These are phyloP conservation scores for Tilletia caries DNA, from an alignment of 1,284 basidiomycete genomes.

Conservation along the genomic window DNA sequence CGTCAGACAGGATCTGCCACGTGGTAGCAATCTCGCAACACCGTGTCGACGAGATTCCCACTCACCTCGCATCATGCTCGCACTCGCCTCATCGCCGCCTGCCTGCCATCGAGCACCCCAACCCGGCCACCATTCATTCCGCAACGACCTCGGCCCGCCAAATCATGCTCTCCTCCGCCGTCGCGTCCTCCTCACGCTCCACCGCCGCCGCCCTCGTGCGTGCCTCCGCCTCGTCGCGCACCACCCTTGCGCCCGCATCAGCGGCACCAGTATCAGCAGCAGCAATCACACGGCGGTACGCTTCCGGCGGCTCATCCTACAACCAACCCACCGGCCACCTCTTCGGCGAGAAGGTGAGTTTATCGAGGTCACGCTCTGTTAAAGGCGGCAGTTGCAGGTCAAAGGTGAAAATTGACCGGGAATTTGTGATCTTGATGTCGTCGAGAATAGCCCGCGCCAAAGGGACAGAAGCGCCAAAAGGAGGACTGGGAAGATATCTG, in stretches of 20 bases:
- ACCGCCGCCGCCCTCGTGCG: not conserved
- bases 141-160: too few species aligned
- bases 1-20: too few species aligned
- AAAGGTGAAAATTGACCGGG: not conserved
- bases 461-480: conserved; percentile 75
- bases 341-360: conserved; percentile 48
- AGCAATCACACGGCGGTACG: not conserved
- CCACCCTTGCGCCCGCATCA: too few species aligned
- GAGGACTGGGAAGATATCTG: conserved; percentile 69
- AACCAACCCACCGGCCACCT: conserved; percentile 50
- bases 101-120: not conserved
- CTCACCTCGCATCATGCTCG: not conserved
- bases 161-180: not conserved
- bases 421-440: too few species aligned
- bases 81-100: not conserved
- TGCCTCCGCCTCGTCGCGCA: not conserved
- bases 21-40: not conserved
- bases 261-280: not conserved
- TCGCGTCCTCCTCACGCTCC: not conserved
- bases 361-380: not conserved
- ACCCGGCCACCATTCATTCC: too few species aligned
- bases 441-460: conserved; percentile 58
- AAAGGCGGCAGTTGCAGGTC: not conserved
- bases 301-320: conserved; percentile 27
- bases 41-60: not conserved